Percentiles rank a stretch among this genome's conserved stretches.
These are phyloP conservation scores for Russula earlei DNA, from an alignment of 768 basidiomycete species.

Conservation along the genomic window DNA sequence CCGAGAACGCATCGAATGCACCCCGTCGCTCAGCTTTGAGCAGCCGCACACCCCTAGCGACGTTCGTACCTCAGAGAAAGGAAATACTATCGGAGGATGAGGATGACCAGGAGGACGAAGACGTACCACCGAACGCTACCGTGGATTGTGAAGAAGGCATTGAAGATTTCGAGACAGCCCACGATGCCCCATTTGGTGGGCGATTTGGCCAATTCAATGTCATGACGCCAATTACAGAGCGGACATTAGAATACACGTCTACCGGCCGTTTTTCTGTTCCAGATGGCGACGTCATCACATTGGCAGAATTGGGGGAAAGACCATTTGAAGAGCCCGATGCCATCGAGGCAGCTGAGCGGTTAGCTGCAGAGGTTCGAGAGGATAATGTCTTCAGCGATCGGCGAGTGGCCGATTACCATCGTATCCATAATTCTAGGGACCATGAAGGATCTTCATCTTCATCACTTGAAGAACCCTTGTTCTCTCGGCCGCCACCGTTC, in stretches of 20 bases:
- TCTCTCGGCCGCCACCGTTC: slow-evolving; percentile 6
- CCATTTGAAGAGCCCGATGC: slow-evolving; percentile 31
- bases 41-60: slow-evolving; percentile 21
- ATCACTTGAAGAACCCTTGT: slow-evolving; percentile 5
- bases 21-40: slow-evolving; percentile 15
- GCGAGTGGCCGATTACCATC: slow-evolving; percentile 6
- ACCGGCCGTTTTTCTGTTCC: slow-evolving; percentile 41
- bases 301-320: slow-evolving; percentile 20
- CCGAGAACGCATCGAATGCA: slow-evolving; percentile 19
- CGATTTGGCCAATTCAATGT: slow-evolving; percentile 79
- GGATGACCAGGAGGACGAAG: slow-evolving; percentile 22
- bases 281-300: slow-evolving; percentile 23
- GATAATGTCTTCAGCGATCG: slow-evolving; percentile 20
- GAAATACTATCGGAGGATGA: slow-evolving; percentile 19
- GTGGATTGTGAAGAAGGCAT: slow-evolving; percentile 16
- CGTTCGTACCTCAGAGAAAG: slow-evolving; percentile 13
- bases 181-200: slow-evolving; percentile 49
- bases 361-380: slow-evolving; percentile 36
- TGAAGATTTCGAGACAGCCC: slow-evolving; percentile 23
- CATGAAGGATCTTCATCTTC: slow-evolving; percentile 18
- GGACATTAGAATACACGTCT: slow-evolving; percentile 77
- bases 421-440: slow-evolving; percentile 9
- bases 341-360: slow-evolving; percentile 40
- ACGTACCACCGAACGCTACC: background rate
- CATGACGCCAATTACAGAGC: slow-evolving; percentile 97